Conservation (phyloP, 169 alveolate species). For the Plasmodium adleri region DNA sequence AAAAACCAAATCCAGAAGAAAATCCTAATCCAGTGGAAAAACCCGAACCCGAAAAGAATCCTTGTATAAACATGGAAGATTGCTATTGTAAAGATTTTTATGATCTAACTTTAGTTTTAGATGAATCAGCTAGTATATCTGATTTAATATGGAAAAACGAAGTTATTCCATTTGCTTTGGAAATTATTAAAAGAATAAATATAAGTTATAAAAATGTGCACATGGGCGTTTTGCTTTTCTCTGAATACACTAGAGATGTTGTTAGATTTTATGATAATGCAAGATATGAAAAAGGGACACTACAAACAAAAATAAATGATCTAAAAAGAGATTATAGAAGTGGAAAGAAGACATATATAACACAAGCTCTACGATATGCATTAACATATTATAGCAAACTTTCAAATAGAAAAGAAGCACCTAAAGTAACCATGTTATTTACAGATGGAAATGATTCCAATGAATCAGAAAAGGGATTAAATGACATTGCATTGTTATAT, state of each 20-base stretch:
- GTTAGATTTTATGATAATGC: constrained; percentile 43
- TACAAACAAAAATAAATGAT: constrained; percentile 26
- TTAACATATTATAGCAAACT: constrained; percentile 10
- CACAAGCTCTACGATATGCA: constrained; percentile 36
- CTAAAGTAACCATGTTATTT: constrained; percentile 59
- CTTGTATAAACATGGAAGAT: constrained; percentile 31
- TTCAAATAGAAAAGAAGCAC: constrained; percentile 60
- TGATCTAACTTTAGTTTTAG: constrained; percentile 64
- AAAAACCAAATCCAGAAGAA: neutral
- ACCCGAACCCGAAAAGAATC: constrained; percentile 8
- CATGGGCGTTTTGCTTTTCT: constrained; percentile 46
- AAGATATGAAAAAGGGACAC: constrained; percentile 36
- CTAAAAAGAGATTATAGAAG: constrained; percentile 33
- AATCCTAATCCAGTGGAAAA: neutral
- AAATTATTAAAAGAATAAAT: constrained; percentile 28
- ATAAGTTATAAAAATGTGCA: constrained; percentile 30
- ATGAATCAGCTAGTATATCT: constrained; percentile 71
- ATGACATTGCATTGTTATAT: constrained; percentile 35
- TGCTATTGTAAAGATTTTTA: constrained; percentile 63
- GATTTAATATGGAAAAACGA: constrained; percentile 43
- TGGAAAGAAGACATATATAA: constrained; percentile 39
- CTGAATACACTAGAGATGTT: constrained; percentile 42
- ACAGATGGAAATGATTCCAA: constrained; percentile 65
- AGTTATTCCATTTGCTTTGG: constrained; percentile 63
- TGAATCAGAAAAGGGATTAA: constrained; percentile 26